Conservation (phyloP, 1,139 yeast genomes). For the Pichia sp. region DNA sequence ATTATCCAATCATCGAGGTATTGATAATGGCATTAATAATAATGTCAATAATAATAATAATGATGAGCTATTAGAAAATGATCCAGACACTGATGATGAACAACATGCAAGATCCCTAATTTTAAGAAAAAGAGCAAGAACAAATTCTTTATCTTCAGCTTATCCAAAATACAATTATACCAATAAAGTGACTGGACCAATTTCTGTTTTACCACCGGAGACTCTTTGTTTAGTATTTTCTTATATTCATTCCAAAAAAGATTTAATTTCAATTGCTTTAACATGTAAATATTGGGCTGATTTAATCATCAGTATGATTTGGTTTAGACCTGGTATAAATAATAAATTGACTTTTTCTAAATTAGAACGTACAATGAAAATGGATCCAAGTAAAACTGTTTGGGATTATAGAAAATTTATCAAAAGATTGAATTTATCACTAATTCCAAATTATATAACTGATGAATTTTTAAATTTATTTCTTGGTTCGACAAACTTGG, state of each 20-base stretch:
- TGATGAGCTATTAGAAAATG: conserved; percentile 20
- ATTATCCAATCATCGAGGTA: background rate
- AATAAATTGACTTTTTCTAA: conserved; percentile 43
- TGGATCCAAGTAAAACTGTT: conserved; percentile 43
- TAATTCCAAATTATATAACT: conserved; percentile 61
- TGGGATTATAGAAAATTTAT: conserved; percentile 74
- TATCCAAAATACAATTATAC: conserved; percentile 7
- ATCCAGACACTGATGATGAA: conserved; percentile 29
- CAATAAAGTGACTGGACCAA: conserved; percentile 17
- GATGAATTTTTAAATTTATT: conserved; percentile 55
- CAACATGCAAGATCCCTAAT: conserved; percentile 26
- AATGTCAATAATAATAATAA: conserved; percentile 9
- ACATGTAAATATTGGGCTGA: conserved; percentile 83
- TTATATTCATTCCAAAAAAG: conserved; percentile 54
- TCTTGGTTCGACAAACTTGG: conserved; percentile 67
- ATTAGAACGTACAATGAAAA: conserved; percentile 49
- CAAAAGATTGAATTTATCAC: conserved; percentile 73
- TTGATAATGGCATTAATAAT: background rate
- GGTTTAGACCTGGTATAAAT: conserved; percentile 85
- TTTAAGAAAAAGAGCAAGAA: conserved; percentile 21
- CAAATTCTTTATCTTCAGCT: conserved; percentile 17
- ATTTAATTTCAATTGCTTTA: conserved; percentile 60
- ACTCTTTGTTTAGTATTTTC: conserved; percentile 66
- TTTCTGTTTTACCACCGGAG: conserved; percentile 65
- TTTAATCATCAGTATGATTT: conserved; percentile 70